A percentile compares a stretch with the other conserved stretches of the same genome.
phyloP scores from a whole-genome alignment of 495 filamentous ascomycete genomes.

The Penicillium ochrochloron region DNA sequence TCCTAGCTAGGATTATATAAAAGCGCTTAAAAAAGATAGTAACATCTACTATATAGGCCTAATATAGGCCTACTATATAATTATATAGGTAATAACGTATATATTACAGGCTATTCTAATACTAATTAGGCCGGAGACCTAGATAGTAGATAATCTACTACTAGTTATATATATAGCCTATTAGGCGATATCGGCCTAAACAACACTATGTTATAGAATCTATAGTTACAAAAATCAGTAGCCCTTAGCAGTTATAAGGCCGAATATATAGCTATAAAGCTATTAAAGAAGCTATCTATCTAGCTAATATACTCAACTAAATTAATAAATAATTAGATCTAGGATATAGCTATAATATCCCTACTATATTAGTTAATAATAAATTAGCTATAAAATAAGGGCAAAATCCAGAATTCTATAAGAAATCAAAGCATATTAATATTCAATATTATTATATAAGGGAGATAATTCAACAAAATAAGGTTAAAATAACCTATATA shows the following conservation, averaged over 20 bases:
- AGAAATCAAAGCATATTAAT: not conserved
- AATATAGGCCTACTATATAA: not conserved
- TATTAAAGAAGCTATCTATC: not conserved
- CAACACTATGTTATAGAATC: not conserved
- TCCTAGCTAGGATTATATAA: not conserved
- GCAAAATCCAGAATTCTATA: not conserved
- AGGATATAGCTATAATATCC: too few relatives aligned
- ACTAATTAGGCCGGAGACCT: not conserved
- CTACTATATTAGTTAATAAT: not conserved
- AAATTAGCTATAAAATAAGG: not conserved
- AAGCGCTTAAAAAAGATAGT: not conserved
- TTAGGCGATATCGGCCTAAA: not conserved
- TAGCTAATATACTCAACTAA: not conserved
- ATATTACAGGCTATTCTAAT: not conserved
- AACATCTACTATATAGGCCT: too few relatives aligned
- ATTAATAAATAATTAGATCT: not conserved
- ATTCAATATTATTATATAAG: not conserved
- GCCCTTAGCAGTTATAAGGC: not conserved
- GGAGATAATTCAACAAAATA: not conserved
- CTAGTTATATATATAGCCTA: not conserved
- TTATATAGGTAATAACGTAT: not conserved
- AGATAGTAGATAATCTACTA: not conserved
- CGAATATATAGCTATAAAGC: not conserved
- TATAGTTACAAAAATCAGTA: not conserved
- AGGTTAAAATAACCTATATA: conserved; percentile 1